Evolutionary conservation across 2,329 filamentous ascomycete genomes (phyloP).

Genomic region (Corynespora cassiicola): DNA sequence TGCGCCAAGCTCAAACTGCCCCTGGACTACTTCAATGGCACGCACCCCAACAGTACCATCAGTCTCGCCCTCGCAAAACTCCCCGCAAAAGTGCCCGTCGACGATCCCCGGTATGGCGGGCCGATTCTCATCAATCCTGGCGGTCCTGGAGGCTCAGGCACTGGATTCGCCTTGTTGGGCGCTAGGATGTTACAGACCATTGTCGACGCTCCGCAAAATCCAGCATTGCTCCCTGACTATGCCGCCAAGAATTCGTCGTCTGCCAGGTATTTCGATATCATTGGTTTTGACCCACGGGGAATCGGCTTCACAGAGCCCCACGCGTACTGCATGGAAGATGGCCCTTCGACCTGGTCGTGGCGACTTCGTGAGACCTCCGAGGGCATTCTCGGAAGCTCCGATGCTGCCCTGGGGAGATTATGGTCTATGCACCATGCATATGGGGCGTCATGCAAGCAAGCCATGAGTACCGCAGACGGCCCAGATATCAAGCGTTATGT

Average conservation of each 20-base stretch:
- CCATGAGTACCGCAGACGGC: slow-evolving; percentile 29
- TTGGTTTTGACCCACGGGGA: slow-evolving; percentile 54
- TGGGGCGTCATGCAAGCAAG: slow-evolving; percentile 34
- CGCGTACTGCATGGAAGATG: slow-evolving; percentile 42
- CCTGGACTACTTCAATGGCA: slow-evolving; percentile 46
- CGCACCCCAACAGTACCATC: slow-evolving; percentile 30
- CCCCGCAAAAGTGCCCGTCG: slow-evolving; percentile 40
- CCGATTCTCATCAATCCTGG: slow-evolving; percentile 53
- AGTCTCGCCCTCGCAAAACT: slow-evolving; percentile 41
- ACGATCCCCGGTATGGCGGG: slow-evolving; percentile 48
- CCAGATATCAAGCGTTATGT: slow-evolving; percentile 51
- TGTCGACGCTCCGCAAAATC: slow-evolving; percentile 30
- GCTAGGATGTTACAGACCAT: slow-evolving; percentile 34
- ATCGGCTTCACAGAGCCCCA: slow-evolving; percentile 44
- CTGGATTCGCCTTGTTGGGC: slow-evolving; percentile 30
- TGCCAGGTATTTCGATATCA: slow-evolving; percentile 50
- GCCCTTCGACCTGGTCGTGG: slow-evolving; percentile 43
- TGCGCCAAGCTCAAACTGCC: slow-evolving; percentile 45
- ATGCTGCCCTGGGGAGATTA: slow-evolving; percentile 49
- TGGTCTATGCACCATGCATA: slow-evolving; percentile 51
- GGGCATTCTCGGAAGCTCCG: slow-evolving; percentile 49
- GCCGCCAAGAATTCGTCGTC: slow-evolving; percentile 16
- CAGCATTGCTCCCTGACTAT: slow-evolving; percentile 4
- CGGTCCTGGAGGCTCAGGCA: slow-evolving; percentile 52
- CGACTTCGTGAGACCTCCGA: slow-evolving; percentile 42